Conservation (phyloP, 1,139 yeast genomes). For the Sugiyamaella pinicola region DNA sequence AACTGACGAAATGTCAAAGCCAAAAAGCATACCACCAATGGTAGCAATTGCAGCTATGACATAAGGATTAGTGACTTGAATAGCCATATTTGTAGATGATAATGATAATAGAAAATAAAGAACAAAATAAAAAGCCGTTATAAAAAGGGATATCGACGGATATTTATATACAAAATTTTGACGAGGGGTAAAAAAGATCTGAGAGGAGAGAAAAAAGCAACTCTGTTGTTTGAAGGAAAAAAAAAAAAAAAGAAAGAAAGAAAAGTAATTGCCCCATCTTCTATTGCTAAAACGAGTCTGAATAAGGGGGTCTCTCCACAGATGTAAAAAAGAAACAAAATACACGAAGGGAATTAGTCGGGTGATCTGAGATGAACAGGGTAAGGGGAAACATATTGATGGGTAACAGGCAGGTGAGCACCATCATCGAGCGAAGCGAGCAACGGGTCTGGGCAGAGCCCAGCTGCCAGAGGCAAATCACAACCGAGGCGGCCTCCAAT, state of each 20-base stretch:
- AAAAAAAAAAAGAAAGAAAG: not conserved
- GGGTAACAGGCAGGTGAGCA: no score
- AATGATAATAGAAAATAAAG: not conserved
- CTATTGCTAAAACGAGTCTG: not conserved
- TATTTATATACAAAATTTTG: constrained; percentile 3
- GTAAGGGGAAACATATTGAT: no score
- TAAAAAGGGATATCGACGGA: not conserved
- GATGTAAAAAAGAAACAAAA: not conserved
- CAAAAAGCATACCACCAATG: constrained; percentile 91
- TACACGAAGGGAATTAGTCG: not conserved
- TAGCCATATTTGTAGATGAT: constrained; percentile 51
- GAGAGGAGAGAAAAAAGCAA: not conserved
- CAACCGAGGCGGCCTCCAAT: no score
- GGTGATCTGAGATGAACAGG: no score
- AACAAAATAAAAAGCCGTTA: not conserved
- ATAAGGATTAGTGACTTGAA: constrained; percentile 42
- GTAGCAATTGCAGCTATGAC: constrained; percentile 57
- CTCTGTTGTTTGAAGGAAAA: not conserved
- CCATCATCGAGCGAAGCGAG: no score
- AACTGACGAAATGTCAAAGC: constrained; percentile 92
- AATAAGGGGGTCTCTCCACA: not conserved
- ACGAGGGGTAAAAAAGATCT: not conserved
- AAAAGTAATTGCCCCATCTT: not conserved
- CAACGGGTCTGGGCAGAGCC: no score
- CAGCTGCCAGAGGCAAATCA: no score